Conservation (phyloP, 1,284 basidiomycete genomes). For the Chalciporus sp. region DNA sequence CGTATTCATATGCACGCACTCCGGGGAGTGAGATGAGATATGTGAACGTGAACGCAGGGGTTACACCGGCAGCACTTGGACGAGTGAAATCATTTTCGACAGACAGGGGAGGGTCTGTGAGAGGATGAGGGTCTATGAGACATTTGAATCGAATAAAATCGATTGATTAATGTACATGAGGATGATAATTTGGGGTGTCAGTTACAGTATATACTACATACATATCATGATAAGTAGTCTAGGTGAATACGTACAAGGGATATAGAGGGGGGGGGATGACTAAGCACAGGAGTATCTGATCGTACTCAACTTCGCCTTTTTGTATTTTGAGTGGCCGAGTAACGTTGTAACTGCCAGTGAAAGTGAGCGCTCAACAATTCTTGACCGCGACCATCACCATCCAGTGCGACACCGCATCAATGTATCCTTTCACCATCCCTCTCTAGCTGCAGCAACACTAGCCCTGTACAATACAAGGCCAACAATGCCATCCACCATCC, state of each 20-base stretch:
- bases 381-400: slow-evolving; percentile 1
- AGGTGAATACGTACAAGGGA: too few species aligned
- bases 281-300: background rate
- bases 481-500: slow-evolving; percentile 12
- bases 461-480: background rate
- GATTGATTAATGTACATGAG: too few species aligned
- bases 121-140: background rate
- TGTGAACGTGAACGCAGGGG: slow-evolving; percentile 14
- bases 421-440: background rate
- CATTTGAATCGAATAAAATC: background rate
- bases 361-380: background rate
- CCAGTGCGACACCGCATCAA: slow-evolving; percentile 10
- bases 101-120: slow-evolving; percentile 8
- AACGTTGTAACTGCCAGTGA: background rate
- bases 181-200: too few species aligned
- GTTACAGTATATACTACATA: too few species aligned
- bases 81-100: slow-evolving; percentile 18
- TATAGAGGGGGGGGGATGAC: too few species aligned
- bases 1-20: slow-evolving; percentile 19
- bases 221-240: too few species aligned
- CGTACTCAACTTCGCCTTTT: background rate
- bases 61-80: slow-evolving; percentile 22
- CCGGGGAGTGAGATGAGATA: slow-evolving; percentile 9
- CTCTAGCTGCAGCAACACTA: background rate
- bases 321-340: too few species aligned